Conservation (phyloP, 805 yeast species). For the Candida pseudofarinosa region DNA sequence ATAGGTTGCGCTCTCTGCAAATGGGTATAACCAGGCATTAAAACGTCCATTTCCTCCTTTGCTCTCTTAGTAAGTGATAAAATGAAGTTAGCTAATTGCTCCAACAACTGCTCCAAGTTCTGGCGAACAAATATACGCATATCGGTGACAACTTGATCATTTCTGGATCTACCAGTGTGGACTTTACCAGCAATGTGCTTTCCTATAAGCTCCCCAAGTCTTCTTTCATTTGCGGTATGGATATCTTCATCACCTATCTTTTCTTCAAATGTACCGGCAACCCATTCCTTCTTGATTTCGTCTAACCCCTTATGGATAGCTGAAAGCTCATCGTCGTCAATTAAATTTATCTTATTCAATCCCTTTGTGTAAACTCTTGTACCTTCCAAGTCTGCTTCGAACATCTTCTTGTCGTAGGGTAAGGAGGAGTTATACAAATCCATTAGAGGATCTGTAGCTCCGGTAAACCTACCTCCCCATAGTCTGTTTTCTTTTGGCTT, state of each 20-base stretch:
- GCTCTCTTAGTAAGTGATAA: slow-evolving; percentile 70
- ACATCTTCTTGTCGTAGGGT: slow-evolving; percentile 95
- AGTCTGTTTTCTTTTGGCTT: slow-evolving; percentile 66
- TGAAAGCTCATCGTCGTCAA: slow-evolving; percentile 65
- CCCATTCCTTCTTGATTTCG: slow-evolving; percentile 78
- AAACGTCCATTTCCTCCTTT: slow-evolving; percentile 75
- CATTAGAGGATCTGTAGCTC: slow-evolving; percentile 96
- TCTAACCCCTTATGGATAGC: slow-evolving; percentile 84
- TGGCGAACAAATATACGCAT: slow-evolving; percentile 93
- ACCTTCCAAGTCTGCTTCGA: slow-evolving; percentile 88
- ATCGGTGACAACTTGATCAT: slow-evolving; percentile 99
- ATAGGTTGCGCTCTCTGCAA: slow-evolving; percentile 99
- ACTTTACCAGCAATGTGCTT: slow-evolving; percentile 93
- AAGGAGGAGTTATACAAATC: slow-evolving; percentile 93
- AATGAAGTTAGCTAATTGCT: slow-evolving; percentile 59
- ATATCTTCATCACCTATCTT: slow-evolving; percentile 95
- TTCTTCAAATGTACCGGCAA: slow-evolving; percentile 57
- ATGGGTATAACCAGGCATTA: slow-evolving; percentile 99
- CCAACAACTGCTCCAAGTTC: slow-evolving; percentile 57
- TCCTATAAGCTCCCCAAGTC: slow-evolving; percentile 95
- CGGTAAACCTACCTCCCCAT: slow-evolving; percentile 99
- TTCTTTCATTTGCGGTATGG: slow-evolving; percentile 97
- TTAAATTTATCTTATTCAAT: slow-evolving; percentile 68
- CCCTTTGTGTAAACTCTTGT: slow-evolving; percentile 92
- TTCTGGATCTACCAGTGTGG: slow-evolving; percentile 98